Percentiles rank a stretch among this genome's conserved stretches.
Conservation (phyloP, 2,329 filamentous ascomycete species). For the Penicillium italicum region DNA sequence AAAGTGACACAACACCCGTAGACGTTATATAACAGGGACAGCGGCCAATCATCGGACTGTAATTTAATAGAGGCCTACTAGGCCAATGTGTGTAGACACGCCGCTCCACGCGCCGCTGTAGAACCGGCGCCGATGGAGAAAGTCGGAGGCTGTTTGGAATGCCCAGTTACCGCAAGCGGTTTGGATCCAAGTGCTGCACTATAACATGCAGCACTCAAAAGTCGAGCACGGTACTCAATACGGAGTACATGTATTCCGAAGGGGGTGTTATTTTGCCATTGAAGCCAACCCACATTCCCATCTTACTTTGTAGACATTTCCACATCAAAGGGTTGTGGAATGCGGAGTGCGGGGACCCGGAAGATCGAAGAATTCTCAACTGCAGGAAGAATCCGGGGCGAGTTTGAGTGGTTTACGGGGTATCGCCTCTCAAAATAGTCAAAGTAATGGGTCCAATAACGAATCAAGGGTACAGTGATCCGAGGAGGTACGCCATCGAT, state of each 20-base stretch:
- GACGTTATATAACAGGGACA: background rate
- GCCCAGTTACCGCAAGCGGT: background rate
- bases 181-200: background rate
- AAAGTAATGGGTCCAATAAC: background rate
- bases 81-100: background rate
- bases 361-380: conserved; percentile 6
- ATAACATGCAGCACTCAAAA: background rate
- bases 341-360: conserved; percentile 21
- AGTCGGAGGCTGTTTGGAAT: background rate
- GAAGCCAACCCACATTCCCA: background rate
- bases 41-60: conserved; percentile 1
- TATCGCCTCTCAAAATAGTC: background rate
- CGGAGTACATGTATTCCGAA: background rate
- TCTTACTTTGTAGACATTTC: background rate
- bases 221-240: background rate
- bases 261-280: background rate
- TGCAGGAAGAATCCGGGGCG: conserved; percentile 7
- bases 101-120: background rate
- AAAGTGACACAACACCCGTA: background rate
- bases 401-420: background rate
- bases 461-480: background rate
- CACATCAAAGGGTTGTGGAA: background rate
- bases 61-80: background rate
- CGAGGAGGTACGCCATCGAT: background rate
- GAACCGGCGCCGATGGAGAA: background rate